A percentile compares a stretch with the other conserved stretches of the same genome.
These are phyloP conservation scores for Phlegmacium glaucopus DNA, from an alignment of 768 basidiomycete genomes.

Conservation along the genomic window DNA sequence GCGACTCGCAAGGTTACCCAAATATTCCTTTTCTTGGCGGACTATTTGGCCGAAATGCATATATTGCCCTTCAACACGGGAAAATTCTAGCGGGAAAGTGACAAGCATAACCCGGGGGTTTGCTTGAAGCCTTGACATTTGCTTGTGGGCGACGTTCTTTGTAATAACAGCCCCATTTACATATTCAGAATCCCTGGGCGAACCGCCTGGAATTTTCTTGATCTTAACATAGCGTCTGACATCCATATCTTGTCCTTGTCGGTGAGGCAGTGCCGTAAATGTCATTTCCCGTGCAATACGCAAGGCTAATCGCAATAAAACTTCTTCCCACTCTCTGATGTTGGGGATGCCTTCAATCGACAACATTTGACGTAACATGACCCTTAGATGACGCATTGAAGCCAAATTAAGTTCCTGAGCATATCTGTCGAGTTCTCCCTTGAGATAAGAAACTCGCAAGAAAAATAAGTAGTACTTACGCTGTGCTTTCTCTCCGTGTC, in stretches of 20 bases:
- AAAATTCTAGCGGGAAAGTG: conserved; percentile 92
- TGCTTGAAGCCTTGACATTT: conserved; percentile 77
- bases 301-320: conserved; percentile 75
- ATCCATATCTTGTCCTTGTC: conserved; percentile 92
- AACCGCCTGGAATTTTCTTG: conserved; percentile 96
- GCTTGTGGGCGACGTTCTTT: conserved; percentile 96
- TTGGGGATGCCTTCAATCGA: conserved; percentile 80
- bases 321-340: conserved; percentile 84
- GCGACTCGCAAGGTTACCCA: conserved; percentile 81
- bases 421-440: conserved; percentile 45
- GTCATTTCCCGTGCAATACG: conserved; percentile 84
- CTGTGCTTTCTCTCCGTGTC: conserved; percentile 83
- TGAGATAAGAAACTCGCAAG: conserved; percentile 6
- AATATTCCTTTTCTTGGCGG: conserved; percentile 90
- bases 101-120: conserved; percentile 96
- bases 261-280: conserved; percentile 64
- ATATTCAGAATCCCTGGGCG: conserved; percentile 91
- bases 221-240: conserved; percentile 95
- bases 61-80: conserved; percentile 89
- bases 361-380: conserved; percentile 91
- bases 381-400: conserved; percentile 86
- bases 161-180: conserved; percentile 96
- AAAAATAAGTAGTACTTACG: conserved; percentile 47
- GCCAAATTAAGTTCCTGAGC: conserved; percentile 80
- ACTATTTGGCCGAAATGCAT: conserved; percentile 89